Evolutionary conservation across 2,329 filamentous ascomycete species (phyloP), one percentile per base, ranked within the genome.

Genomic region (Magnaporthales sp.): DNA sequence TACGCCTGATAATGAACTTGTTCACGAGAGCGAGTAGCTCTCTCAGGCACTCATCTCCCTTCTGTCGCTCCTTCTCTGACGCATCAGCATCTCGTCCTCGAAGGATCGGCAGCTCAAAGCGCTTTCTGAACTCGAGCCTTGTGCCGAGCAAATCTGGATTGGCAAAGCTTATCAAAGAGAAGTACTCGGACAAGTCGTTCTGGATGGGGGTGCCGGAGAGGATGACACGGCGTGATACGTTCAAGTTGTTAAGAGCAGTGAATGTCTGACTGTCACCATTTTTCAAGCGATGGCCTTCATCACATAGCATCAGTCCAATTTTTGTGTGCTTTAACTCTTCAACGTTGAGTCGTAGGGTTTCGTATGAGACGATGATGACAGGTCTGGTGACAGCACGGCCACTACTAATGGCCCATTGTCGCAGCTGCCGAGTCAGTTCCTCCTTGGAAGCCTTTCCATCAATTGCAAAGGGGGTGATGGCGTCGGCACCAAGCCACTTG

Each of bases 151-250:
- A 86, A 71, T 92, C 91, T 0, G 95, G 95, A 72, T 99, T 99
- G 30, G 95, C 95, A 73, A 99, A 99, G 76, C 94, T 96, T 68
- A 98, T 91, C 10, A 99, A 84, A 3, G 95, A 89, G 73, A 97
- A 99, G 77, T 99, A 99, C 75, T 99, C 95, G 0, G 94, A 96
- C n/a, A 99, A 80, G 75, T 99, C 95, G 73, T 99, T 99, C 74
- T 99, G 95, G 67, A 99, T 99, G 0, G 95, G 95, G 1, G 95
- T 99, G 68, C 95, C 95, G 0, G 95, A 98, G 19, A 99, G 82
- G 71, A 99, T 99, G 61, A 99, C 94, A 29, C 95, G 88, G 67
- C 93, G 87, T 58, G 90, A 90, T 30, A 99, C 95, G 73, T 97
- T 96, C 19, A 99, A 82, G 68, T 86, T 90, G 73, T 96, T 97